phyloP scores from a whole-genome alignment of 257 asterid species.

The Perilla frutescens region DNA sequence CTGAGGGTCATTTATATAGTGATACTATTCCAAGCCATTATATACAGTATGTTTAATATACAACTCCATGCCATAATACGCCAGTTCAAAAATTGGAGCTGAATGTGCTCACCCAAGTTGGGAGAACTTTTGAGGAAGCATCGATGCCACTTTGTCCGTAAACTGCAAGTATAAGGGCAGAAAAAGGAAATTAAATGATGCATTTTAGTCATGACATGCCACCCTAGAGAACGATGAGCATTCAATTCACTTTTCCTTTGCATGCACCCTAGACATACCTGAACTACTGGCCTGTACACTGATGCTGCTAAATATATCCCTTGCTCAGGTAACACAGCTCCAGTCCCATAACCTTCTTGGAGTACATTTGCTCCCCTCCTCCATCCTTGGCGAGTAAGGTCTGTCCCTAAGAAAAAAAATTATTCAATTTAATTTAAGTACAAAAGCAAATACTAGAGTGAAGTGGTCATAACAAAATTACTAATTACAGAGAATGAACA shows the following conservation, averaged over 20 bases:
- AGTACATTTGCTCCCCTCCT: slow-evolving; percentile 80
- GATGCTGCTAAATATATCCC: slow-evolving; percentile 98
- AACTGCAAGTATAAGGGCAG: slow-evolving; percentile 63
- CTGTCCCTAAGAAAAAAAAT: slow-evolving; percentile 58
- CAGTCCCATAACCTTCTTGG: slow-evolving; percentile 98
- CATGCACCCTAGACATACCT: slow-evolving; percentile 58
- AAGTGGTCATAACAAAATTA: slow-evolving; percentile 19
- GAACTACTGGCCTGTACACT: slow-evolving; percentile 91
- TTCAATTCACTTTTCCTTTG: slow-evolving; percentile 27
- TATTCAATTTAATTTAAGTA: slow-evolving; percentile 7
- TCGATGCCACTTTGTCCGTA: slow-evolving; percentile 86
- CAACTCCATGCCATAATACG: slow-evolving; percentile 6
- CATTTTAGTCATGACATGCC: slow-evolving; percentile 25
- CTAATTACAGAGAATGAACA: slow-evolving; percentile 19
- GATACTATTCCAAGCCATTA: slow-evolving; percentile 16
- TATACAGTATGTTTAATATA: slow-evolving; percentile 23
- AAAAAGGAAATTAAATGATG: slow-evolving; percentile 23
- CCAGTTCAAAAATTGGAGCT: slow-evolving; percentile 26
- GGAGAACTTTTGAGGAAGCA: slow-evolving; percentile 93
- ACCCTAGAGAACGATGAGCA: slow-evolving; percentile 24
- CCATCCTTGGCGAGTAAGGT: slow-evolving; percentile 89
- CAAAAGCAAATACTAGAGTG: slow-evolving; percentile 17
- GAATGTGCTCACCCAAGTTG: slow-evolving; percentile 84
- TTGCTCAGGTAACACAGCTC: slow-evolving; percentile 91
- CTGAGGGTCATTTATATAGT: background rate